These are phyloP conservation scores for Lycium ferocissimum DNA, from an alignment of 257 asterid species.

Conservation along the genomic window DNA sequence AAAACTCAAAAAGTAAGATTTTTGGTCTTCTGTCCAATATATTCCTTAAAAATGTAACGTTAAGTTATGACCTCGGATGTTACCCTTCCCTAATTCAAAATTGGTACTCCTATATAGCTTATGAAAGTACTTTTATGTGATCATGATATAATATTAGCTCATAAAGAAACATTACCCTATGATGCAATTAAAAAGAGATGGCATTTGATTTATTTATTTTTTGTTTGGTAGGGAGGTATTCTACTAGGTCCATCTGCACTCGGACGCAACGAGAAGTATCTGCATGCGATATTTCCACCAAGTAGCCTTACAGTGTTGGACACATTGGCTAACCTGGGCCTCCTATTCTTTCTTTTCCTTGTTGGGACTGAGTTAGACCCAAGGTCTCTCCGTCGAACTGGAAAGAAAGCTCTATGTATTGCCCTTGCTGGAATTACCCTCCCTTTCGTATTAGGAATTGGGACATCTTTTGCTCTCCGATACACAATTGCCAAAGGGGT, in stretches of 20 bases:
- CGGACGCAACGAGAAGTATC: constrained; percentile 32
- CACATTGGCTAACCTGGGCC: constrained; percentile 48
- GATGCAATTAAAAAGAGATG: not conserved
- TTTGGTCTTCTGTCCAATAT: too few species aligned
- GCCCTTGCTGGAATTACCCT: constrained; percentile 44
- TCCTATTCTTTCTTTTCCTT: constrained; percentile 44
- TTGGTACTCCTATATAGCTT: too few species aligned
- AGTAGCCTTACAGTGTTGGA: constrained; percentile 45
- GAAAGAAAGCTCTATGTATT: constrained; percentile 40
- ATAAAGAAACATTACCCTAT: not conserved
- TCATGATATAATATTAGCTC: too few species aligned
- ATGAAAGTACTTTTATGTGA: too few species aligned
- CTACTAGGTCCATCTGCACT: constrained; percentile 47
- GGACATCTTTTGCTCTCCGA: constrained; percentile 37
- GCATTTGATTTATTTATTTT: not conserved
- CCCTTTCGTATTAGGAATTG: constrained; percentile 44
- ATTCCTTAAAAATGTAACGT: too few species aligned
- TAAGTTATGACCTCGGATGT: too few species aligned
- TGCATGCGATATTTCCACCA: constrained; percentile 37
- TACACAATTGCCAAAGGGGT: constrained; percentile 38
- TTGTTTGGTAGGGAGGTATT: constrained; percentile 37
- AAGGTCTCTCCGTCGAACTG: constrained; percentile 21
- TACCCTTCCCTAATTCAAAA: too few species aligned
- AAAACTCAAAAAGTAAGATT: too few species aligned
- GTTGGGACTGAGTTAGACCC: constrained; percentile 47